Base-by-base conservation (phyloP, 768 basidiomycete genomes). In the Lentinula raphanica region DNA sequence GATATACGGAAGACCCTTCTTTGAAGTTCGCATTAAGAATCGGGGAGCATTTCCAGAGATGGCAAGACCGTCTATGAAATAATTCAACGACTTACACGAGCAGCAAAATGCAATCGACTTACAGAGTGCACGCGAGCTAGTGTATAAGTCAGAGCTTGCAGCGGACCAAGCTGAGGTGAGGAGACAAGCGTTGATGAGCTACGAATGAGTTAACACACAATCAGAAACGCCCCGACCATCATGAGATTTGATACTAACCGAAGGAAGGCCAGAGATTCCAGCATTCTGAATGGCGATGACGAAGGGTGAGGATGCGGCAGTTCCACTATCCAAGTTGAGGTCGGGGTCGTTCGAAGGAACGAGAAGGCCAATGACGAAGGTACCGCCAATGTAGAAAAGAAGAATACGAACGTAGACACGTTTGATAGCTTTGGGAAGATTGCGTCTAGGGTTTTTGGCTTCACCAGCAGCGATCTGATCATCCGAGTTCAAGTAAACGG, bases 121-220 rank as follows among this genome's bases (percentile, higher is more conserved):
- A 90, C 89, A 95, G 8, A 98, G 79, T 0, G 89, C 90, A 56
- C 90, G 85, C 17, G 93, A 94, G 46, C 88, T 87, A 3, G 92
- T 94, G 74, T 93, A 96, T 46, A 97, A 69, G 68, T 96, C 93
- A 68, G 88, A 90, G 23, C 87, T 87, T 5, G 90, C 92, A 32
- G 94, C 94, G 25, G 94, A 96, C 88, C 91, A 94, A 5, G 94
- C 94, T 2, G 93, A 92, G 38, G 89, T 92, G 62, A 98, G 72
- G 13, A 96, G 77, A 68, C 83, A 85, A 3, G 88, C 90, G 66
- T 92, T 93, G 68, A 92, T 91, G 38, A 92, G 75, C 86, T 88
- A 45, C 12, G 7, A 21, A 29, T 2, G 13, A 46, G 32, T 29
- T 13, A 21, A 44, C 45, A 3, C 48, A 54, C 23, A 51, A 19